phyloP scores from a whole-genome alignment of 208 protist species.

The Acanthamoeba sp. region DNA sequence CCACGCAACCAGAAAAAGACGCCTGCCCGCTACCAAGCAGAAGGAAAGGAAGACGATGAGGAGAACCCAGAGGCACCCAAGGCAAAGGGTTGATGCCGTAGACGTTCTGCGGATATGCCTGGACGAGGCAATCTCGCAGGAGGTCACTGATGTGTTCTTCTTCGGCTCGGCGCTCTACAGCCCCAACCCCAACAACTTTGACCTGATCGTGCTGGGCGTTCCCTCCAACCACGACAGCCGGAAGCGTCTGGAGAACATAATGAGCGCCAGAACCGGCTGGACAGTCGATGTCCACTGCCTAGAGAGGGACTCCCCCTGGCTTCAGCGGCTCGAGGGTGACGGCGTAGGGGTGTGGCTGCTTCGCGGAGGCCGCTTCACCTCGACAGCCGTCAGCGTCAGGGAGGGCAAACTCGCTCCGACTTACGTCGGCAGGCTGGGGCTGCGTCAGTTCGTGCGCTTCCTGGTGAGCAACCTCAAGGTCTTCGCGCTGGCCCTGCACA shows the following conservation, averaged over 20 bases:
- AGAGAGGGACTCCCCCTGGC: not conserved
- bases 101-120: not conserved
- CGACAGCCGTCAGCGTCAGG: not conserved
- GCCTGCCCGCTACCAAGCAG: too few species aligned
- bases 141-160: not conserved
- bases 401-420: not conserved
- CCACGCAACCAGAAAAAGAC: too few species aligned
- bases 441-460: not conserved
- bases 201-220: not conserved
- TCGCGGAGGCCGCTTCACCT: not conserved
- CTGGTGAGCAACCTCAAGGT: constrained; percentile 7
- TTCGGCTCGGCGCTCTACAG: constrained; percentile 4
- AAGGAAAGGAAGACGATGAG: not conserved
- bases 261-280: not conserved
- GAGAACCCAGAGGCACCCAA: not conserved
- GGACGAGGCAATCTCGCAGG: not conserved
- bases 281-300: constrained; percentile 5
- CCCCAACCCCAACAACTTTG: not conserved
- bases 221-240: not conserved
- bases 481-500: not conserved
- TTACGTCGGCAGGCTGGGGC: not conserved
- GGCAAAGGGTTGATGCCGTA: not conserved
- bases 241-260: not conserved
- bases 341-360: not conserved
- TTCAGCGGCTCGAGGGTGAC: not conserved